Base-by-base conservation (phyloP, 176 grass and related monocot genomes). In the Thinopyrum elongatum region DNA sequence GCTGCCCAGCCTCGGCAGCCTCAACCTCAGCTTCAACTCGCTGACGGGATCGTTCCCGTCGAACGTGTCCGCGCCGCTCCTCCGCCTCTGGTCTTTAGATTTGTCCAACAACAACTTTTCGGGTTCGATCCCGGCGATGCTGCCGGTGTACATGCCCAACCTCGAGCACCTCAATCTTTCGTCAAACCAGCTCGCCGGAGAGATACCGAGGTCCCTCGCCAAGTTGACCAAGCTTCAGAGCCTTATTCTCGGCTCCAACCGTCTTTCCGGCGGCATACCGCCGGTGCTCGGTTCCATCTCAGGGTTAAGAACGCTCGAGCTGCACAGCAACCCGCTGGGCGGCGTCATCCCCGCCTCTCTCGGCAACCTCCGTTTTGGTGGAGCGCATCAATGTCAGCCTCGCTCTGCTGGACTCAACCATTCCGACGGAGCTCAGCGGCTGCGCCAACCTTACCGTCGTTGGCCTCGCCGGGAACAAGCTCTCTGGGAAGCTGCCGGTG, bases 11-110 rank as follows among this genome's bases (percentile, higher is more conserved):
- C 87, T 98, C 64, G 59, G 17, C 31, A 46, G 5, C 13, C 91
- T 98, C 77, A 79, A 98, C 80, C 95, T 98, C 79, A 95, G 85
- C 67, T 57, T 8, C 84, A 98, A 98, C 77, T 26, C 68, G 59
- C 87, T 98, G 12, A 70, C 60, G 26, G 95, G 95, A 1, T n/a
- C 77, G 9, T 87, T 93, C 27, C 84, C 90, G 30, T 33, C 83
- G 6, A 59, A 75, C 82, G 81, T 83, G 74, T 91, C 92, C 25
- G 29, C 58, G 26, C 85, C 93, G 13, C 70, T 64, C 35, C 86
- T 93, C 77, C 81, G 81, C 41, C 57, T 95, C 19, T 86, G 86
- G 16, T 95, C 87, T 19, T 12, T 98, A 3, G 91, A 98, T 36
- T 55, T 95, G 5, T 92, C 95, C 2, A 9, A 87, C 27, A 98